A percentile compares a stretch with the other conserved stretches of the same genome.
phyloP scores from a whole-genome alignment of 345 rosid species.

The Capsella bursapastoris region DNA sequence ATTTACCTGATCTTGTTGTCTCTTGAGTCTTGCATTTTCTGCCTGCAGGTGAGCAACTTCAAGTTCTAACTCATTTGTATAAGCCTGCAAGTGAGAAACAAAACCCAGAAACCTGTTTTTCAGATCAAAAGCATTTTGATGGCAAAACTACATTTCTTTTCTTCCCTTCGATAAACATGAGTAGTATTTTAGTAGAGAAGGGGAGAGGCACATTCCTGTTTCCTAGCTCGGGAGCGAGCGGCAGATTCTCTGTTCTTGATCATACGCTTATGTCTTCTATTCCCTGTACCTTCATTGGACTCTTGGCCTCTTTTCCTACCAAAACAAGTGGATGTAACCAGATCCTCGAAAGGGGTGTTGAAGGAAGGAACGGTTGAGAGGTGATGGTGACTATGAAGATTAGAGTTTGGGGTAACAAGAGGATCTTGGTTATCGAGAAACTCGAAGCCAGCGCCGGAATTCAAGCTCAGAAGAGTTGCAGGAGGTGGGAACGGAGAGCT shows the following conservation, averaged over 20 bases:
- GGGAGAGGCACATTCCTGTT: slow-evolving; percentile 56
- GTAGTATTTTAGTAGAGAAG: slow-evolving; percentile 13
- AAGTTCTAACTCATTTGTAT: slow-evolving; percentile 64
- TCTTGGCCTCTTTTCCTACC: slow-evolving; percentile 59
- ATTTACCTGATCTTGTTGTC: slow-evolving; percentile 68
- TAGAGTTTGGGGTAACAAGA: slow-evolving; percentile 43
- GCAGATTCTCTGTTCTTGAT: slow-evolving; percentile 91
- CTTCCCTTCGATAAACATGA: background rate
- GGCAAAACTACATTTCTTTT: slow-evolving; percentile 7
- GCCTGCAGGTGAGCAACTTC: slow-evolving; percentile 56
- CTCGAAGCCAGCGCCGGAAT: slow-evolving; percentile 58
- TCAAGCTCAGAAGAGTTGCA: slow-evolving; percentile 63
- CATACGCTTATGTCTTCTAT: slow-evolving; percentile 68
- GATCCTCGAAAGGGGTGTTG: slow-evolving; percentile 44
- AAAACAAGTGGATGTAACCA: slow-evolving; percentile 49
- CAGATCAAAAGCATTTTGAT: slow-evolving; percentile 14
- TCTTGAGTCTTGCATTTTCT: slow-evolving; percentile 71
- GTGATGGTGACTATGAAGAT: slow-evolving; percentile 39
- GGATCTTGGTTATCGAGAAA: slow-evolving; percentile 51
- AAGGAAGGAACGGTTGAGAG: slow-evolving; percentile 44
- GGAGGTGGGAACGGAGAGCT: slow-evolving; percentile 49
- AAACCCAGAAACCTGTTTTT: slow-evolving; percentile 7
- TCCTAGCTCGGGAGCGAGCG: slow-evolving; percentile 84
- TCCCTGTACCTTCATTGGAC: slow-evolving; percentile 48
- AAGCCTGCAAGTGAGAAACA: slow-evolving; percentile 59